These are phyloP conservation scores for Cryphonectria naterciae DNA, from an alignment of 2,329 filamentous ascomycete species.

Conservation along the genomic window DNA sequence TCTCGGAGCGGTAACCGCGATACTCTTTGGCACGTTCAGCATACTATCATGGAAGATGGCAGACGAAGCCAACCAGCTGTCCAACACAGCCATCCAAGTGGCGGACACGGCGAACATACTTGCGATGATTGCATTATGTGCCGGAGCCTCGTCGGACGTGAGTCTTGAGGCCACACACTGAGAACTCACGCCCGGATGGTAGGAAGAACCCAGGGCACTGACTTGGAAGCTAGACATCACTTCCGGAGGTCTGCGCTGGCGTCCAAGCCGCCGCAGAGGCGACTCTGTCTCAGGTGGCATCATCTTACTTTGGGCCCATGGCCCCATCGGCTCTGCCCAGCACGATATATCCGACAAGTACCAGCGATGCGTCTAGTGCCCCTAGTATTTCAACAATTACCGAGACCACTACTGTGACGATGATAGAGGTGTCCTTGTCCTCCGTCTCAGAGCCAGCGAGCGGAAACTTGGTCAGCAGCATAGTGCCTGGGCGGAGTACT, in stretches of 20 bases:
- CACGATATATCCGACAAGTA: neutral
- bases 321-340: neutral
- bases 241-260: conserved; percentile 4
- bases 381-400: neutral
- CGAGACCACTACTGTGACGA: neutral
- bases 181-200: neutral
- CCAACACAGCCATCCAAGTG: conserved; percentile 5
- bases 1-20: conserved; percentile 16
- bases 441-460: too few species aligned
- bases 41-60: conserved; percentile 15
- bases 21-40: conserved; percentile 16
- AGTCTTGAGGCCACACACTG: neutral
- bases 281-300: conserved; percentile 3
- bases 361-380: neutral
- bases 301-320: neutral
- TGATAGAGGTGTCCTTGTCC: too few species aligned
- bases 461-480: too few species aligned
- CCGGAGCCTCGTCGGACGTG: conserved; percentile 4
- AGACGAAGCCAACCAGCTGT: conserved; percentile 6
- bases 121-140: conserved; percentile 16
- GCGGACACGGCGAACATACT: conserved; percentile 17
- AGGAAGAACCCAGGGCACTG: neutral
- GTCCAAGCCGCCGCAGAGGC: neutral
- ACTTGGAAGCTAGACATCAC: neutral
- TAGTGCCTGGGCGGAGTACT: too few species aligned